These are phyloP conservation scores for Wickerhamomyces sp. DNA, from an alignment of 1,139 yeast genomes.

Conservation along the genomic window DNA sequence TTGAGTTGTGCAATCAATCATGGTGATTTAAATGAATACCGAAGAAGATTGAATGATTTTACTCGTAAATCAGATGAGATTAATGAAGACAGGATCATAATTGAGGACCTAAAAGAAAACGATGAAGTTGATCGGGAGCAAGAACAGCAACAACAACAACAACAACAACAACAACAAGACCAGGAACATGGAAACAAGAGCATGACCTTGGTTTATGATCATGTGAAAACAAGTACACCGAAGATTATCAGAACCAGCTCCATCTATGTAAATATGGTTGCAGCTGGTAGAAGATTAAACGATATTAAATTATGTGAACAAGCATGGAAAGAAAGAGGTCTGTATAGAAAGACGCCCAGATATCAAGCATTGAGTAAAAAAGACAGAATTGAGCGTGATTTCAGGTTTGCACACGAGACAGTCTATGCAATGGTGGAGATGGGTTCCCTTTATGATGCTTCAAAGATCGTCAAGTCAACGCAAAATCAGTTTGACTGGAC, in stretches of 20 bases:
- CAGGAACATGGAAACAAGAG: no score
- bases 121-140: no score
- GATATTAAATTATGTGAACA: conserved; percentile 54
- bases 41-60: conserved; percentile 42
- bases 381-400: conserved; percentile 51
- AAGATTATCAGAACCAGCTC: conserved; percentile 23
- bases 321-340: conserved; percentile 78
- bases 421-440: conserved; percentile 47
- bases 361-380: conserved; percentile 40
- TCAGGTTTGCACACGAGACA: conserved; percentile 65
- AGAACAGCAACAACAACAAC: no score
- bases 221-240: conserved; percentile 5
- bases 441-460: conserved; percentile 62
- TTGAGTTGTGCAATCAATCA: conserved; percentile 50
- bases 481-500: conserved; percentile 71
- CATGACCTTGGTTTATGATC: conserved; percentile 9
- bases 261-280: conserved; percentile 59
- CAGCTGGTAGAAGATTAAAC: conserved; percentile 56
- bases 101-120: conserved; percentile 7
- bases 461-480: conserved; percentile 63
- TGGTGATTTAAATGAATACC: conserved; percentile 44
- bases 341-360: conserved; percentile 49
- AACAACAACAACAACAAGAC: no score
- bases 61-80: conserved; percentile 37
- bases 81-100: conserved; percentile 4